Conservation (phyloP, 225 moss, liverwort and hornwort genomes). For the Thuidium tamariscinum region DNA sequence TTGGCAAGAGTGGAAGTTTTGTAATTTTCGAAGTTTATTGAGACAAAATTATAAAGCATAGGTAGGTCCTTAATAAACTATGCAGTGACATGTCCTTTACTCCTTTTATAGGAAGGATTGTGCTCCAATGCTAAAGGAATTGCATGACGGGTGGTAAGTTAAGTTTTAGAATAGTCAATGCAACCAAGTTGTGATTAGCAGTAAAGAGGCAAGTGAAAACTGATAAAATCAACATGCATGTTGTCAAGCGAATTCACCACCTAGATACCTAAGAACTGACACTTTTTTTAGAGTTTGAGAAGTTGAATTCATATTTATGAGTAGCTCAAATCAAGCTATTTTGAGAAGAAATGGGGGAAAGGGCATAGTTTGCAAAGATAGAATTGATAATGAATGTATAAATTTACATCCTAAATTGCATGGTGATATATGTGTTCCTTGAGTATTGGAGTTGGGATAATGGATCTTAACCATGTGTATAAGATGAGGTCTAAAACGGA, state of each 20-base stretch:
- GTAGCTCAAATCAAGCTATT: background rate
- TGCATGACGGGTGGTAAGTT: no score
- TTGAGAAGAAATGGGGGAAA: background rate
- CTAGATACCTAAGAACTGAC: background rate
- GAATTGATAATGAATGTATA: background rate
- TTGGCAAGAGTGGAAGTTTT: background rate
- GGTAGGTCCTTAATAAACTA: background rate
- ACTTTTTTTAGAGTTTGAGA: background rate
- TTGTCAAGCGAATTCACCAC: no score
- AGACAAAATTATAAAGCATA: background rate
- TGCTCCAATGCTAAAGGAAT: background rate
- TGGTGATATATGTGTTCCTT: fast-evolving
- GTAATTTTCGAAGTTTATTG: background rate
- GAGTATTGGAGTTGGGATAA: background rate
- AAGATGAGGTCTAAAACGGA: background rate
- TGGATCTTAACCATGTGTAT: background rate
- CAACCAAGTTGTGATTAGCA: background rate
- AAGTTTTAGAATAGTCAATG: background rate
- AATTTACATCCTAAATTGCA: background rate
- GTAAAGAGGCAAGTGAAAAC: background rate
- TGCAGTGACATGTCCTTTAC: background rate
- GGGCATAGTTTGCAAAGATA: background rate
- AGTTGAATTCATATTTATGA: background rate
- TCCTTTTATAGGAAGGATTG: background rate
- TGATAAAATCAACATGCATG: no score